A percentile compares a stretch with the other conserved stretches of the same genome.
Evolutionary conservation across 768 basidiomycete genomes (phyloP).

Genomic region (Pisolithus tinctorius): DNA sequence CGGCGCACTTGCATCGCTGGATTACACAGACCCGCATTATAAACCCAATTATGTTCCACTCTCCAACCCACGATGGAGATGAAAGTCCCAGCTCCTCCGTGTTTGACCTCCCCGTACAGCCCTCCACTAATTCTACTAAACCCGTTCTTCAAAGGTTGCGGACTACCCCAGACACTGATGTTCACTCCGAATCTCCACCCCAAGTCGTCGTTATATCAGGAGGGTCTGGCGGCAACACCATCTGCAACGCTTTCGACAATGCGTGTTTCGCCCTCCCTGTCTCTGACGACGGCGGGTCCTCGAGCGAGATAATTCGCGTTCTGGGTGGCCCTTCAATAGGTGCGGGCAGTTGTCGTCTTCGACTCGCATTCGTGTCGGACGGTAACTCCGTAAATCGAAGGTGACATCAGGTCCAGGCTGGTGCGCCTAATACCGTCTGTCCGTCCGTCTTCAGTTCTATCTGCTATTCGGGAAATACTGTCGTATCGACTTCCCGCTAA

Average conservation of each 20-base stretch:
- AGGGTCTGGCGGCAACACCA: constrained; percentile 90
- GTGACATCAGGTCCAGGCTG: constrained; percentile 84
- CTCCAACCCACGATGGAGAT: constrained; percentile 8
- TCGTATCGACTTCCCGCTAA: constrained; percentile 71
- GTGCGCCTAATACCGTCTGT: constrained; percentile 78
- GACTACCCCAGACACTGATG: constrained; percentile 2
- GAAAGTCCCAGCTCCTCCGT: constrained; percentile 65
- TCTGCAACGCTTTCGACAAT: constrained; percentile 75
- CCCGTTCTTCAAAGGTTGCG: constrained; percentile 9
- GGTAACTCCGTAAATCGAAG: constrained; percentile 28
- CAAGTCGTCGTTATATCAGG: constrained; percentile 80
- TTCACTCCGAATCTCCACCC: constrained; percentile 12
- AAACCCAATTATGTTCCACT: constrained; percentile 5
- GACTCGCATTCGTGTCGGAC: no score
- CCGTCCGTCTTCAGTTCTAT: constrained; percentile 52
- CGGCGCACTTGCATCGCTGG: no score
- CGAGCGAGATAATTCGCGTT: constrained; percentile 89
- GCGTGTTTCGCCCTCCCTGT: constrained; percentile 87
- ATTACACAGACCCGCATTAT: not conserved
- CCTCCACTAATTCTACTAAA: constrained; percentile 13
- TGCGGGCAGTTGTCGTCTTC: constrained; percentile 17
- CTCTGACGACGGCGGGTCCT: constrained; percentile 93
- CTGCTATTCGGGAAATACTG: constrained; percentile 70
- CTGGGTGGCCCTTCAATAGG: constrained; percentile 84
- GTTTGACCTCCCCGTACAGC: constrained; percentile 63